Base-by-base conservation (phyloP, 2,329 filamentous ascomycete species). In the Exophiala calicioides region DNA sequence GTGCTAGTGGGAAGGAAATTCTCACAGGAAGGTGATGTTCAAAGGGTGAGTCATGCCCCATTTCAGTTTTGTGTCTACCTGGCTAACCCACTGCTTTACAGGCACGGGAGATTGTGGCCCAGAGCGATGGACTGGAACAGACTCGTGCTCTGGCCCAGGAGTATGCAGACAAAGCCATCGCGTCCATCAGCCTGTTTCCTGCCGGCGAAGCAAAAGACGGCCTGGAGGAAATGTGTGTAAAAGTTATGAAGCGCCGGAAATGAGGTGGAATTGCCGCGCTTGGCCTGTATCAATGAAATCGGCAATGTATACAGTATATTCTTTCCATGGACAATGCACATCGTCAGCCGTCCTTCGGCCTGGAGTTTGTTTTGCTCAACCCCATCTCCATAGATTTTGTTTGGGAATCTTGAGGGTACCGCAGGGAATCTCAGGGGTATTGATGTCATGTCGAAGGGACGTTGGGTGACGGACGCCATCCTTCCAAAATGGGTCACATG, bases 201-300 rank as follows among this genome's bases (percentile, higher is more conserved):
- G 85, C 90, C n/a, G 91, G 90, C 65, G 91, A 97, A 56, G 93
- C 93, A 48, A 97, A 95, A 73, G 80, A 86, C 21, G 91, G 91
- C 0, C 75, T 98, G 30, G 75, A 95, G 34, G 89, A 96, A 62
- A 96, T 97, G 88, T 94, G 90, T 58, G 80, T 85, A 60, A 96
- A 95, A 74, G 90, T 90, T 12, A 81, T 95, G 74, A 85, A 89
- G 70, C 80, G 91, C 62, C 79, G 89, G 66, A 96, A 95, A 70
- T 97, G 55, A 60, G 24, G 16, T 37, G 9, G 19, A 13, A 24
- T 5, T n/a, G n/a, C n/a, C 13, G 34, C 31, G 31, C 31, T 16
- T 18, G 15, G 31, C 12, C n/a, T 27, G 24, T 27, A 7, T 27
- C 24, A n/a, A 27, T 27, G 7, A 8, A n/a, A 27, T 27, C 24